Evolutionary conservation across 345 rosid genomes (phyloP), one percentile per base, ranked within the genome.

Genomic region (Lepidium didymum): DNA sequence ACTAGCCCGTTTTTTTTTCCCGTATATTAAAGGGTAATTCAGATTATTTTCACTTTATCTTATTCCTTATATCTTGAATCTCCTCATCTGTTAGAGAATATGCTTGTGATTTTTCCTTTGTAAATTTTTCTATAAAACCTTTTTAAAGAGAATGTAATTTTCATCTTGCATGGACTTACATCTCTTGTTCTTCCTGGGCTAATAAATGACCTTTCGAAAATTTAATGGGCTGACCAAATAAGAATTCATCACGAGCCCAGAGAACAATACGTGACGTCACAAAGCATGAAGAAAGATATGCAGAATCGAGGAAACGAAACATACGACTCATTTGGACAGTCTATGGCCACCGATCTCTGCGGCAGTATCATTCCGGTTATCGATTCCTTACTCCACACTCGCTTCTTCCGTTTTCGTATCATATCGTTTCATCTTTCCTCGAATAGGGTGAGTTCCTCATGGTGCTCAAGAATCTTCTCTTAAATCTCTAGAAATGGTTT

Each of bases 261-360:
- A 43, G 47, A 54, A 37, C 4, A 64, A 58, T 40, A 73, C 62
- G 67, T 73, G 67, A 50, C 67, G 45, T 31, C 37, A 34, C n/a
- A 55, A 38, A 51, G 23, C 35, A 35, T 54, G n/a, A 12, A 41
- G 37, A 68, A 38, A 29, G 9, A 46, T 12, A 18, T 2, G 47
- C 0, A 27, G 59, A 46, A 47, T 73, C 66, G 8, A 1, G 14
- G 14, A 49, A 69, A 68, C 50, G 18, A 18, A n/a, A n/a, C n/a
- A n/a, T n/a, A n/a, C n/a, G 40, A 35, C 69, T 62, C 47, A 44
- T 36, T 45, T 11, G 12, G 18, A 49, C 71, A 49, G 71, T 73
- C 54, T 64, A 64, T 64, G 76, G 76, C 76, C 76, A 21, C 70
- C 68, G 56, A 54, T 44, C 68, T 49, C 68, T 21, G 4, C 52